Evolutionary conservation across 2,329 filamentous ascomycete species (phyloP).

Genomic region (Fusarium virguliforme): DNA sequence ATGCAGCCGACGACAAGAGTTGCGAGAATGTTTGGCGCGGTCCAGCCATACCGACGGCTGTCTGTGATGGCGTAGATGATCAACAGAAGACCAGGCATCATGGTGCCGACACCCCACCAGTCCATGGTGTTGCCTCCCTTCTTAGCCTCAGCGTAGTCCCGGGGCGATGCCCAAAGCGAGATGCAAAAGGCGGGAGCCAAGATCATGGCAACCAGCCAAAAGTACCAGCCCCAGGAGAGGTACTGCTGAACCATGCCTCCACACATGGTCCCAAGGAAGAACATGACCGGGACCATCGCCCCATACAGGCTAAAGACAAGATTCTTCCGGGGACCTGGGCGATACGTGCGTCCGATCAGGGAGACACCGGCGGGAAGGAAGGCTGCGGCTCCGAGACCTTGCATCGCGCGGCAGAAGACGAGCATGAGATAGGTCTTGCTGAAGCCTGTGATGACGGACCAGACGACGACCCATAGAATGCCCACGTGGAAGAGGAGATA

Average conservation of each 20-base stretch:
- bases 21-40: constrained; percentile 74
- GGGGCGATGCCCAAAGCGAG: constrained; percentile 57
- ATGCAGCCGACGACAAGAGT: constrained; percentile 71
- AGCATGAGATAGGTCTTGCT: constrained; percentile 76
- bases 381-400: constrained; percentile 78
- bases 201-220: constrained; percentile 71
- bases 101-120: constrained; percentile 70
- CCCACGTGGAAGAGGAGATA: constrained; percentile 71
- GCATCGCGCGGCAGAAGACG: constrained; percentile 77
- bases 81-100: constrained; percentile 73
- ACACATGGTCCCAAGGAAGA: constrained; percentile 76
- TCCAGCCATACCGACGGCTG: constrained; percentile 75
- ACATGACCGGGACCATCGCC: constrained; percentile 68
- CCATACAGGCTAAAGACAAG: constrained; percentile 73
- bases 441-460: constrained; percentile 78
- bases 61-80: constrained; percentile 80
- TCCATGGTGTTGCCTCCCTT: constrained; percentile 67
- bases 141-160: constrained; percentile 55
- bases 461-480: constrained; percentile 73
- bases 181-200: constrained; percentile 64
- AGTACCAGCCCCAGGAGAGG: constrained; percentile 76
- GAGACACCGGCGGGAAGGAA: constrained; percentile 79
- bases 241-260: constrained; percentile 74
- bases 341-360: constrained; percentile 75
- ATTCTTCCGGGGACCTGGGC: constrained; percentile 79